Percentiles rank a stretch among this genome's conserved stretches.
Evolutionary conservation across 192 early-diverging fungal species (phyloP).

Genomic region (Haplosporangium gracile): DNA sequence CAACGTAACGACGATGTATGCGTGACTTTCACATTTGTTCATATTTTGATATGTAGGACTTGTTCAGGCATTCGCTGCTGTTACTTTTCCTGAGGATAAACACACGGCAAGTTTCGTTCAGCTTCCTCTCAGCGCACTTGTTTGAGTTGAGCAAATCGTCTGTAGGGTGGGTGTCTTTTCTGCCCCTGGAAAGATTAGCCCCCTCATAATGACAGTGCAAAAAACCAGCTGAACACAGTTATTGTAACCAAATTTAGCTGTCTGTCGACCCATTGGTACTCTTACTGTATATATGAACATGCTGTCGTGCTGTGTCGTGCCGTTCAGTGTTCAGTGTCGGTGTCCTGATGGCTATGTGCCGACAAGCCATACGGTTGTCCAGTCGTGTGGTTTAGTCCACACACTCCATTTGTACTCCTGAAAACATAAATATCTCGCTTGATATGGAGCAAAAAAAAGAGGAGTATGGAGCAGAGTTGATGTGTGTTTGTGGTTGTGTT

Average conservation of each 20-base stretch:
- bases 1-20: background rate
- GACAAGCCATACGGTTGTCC: background rate
- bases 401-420: too few relatives aligned
- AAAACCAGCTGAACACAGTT: background rate
- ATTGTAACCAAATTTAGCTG: background rate
- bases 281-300: background rate
- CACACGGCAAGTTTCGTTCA: background rate
- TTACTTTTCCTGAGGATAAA: background rate
- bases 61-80: background rate
- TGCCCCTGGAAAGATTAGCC: background rate
- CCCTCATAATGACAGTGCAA: background rate
- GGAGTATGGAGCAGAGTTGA: background rate
- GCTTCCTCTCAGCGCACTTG: background rate
- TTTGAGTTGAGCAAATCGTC: background rate
- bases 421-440: background rate
- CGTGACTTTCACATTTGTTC: background rate
- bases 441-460: conserved; percentile 9
- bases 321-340: background rate
- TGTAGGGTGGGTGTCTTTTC: background rate
- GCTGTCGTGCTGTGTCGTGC: too few relatives aligned
- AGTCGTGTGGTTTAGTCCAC: background rate
- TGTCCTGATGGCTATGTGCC: background rate
- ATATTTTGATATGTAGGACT: background rate
- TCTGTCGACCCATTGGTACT: background rate
- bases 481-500: too few relatives aligned